Evolutionary conservation across 1,284 basidiomycete species (phyloP), one percentile per base, ranked within the genome.

Genomic region (Ganoderma multipileum): DNA sequence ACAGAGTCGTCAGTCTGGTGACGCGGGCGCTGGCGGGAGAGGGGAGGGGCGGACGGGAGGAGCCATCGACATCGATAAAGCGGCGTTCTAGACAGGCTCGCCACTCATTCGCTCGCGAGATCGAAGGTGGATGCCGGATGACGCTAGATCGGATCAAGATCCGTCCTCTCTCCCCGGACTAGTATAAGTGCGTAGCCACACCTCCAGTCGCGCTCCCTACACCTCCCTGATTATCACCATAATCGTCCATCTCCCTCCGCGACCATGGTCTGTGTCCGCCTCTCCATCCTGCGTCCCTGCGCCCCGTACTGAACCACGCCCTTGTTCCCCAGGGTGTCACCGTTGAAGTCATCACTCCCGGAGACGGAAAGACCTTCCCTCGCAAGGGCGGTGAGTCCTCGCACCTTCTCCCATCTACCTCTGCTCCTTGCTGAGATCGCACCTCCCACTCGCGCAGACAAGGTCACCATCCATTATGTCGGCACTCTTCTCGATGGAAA

Each of bases 391-490:
- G 87, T 86, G 73, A 58, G 84, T 78, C 52, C 62, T 67, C 59
- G 65, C 70, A 63, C 63, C 70, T 61, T 18, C 41, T 18, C 55
- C 42, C 58, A 18, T 39, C 59, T 66, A 60, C 65, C 63, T 36
- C 16, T 33, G 3, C 14, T 36, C 0, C 39, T 60, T 14, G 14
- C n/a, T 60, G 58, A 60, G 26, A 26, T 41, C 58, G 58, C 38
- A 2, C 12, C 23, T 33, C 20, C 33, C 69, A 11, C 55, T 36
- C 14, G 18, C 30, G 26, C 68, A 88, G 87, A 89, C 79, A 81
- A 2, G 18, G 87, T 89, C 60, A 79, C 68, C n/a, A 93, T 94
- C 63, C 91, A 94, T 79, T 94, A 94, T 74, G 86, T 91, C 42
- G 92, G 92, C 33, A 92, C 85, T 28, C 85, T 94, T 28, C 3